Percentiles rank a stretch among this genome's conserved stretches.
Evolutionary conservation across 139 green algal genomes (phyloP).

Genomic region (Chlamydomonas sphaeroides): DNA sequence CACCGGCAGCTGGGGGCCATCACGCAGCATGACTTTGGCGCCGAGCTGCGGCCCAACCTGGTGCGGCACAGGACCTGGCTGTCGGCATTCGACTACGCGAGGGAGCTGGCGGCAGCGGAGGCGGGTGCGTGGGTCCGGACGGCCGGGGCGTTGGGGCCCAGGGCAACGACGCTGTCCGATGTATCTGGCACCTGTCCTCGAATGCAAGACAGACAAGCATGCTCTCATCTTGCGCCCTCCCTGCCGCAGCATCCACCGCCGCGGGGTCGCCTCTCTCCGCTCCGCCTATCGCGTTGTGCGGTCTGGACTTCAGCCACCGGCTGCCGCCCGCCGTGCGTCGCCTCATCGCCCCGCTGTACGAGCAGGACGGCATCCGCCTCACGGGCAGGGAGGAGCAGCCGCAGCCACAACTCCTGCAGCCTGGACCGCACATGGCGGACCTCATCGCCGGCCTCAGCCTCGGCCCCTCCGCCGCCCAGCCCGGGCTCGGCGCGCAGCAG

Average conservation of each 20-base stretch:
- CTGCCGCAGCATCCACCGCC: no score
- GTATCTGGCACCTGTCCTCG: no score
- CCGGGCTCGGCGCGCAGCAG: no score
- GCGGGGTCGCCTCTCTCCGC: no score
- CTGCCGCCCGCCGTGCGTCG: background rate
- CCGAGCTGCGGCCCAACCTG: slow-evolving; percentile 17
- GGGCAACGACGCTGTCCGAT: no score
- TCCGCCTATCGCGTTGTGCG: background rate
- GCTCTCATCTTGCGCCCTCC: no score
- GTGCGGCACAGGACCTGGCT: slow-evolving; percentile 4
- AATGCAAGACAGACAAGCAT: no score
- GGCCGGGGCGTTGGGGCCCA: no score
- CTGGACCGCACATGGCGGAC: no score
- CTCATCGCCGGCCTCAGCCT: background rate
- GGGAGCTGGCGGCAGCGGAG: background rate
- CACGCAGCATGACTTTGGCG: slow-evolving; percentile 11
- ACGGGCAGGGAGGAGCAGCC: background rate
- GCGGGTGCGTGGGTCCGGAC: no score
- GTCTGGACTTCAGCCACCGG: slow-evolving; percentile 16
- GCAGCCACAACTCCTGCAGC: background rate
- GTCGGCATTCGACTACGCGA: slow-evolving; percentile 36
- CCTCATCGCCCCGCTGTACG: slow-evolving; percentile 13
- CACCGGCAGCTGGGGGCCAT: background rate
- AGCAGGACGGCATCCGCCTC: slow-evolving; percentile 11
- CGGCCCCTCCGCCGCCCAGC: background rate